Percentiles rank a stretch among this genome's conserved stretches.
Conservation (phyloP, 2,329 filamentous ascomycete species). For the Coniochaeta sp. region DNA sequence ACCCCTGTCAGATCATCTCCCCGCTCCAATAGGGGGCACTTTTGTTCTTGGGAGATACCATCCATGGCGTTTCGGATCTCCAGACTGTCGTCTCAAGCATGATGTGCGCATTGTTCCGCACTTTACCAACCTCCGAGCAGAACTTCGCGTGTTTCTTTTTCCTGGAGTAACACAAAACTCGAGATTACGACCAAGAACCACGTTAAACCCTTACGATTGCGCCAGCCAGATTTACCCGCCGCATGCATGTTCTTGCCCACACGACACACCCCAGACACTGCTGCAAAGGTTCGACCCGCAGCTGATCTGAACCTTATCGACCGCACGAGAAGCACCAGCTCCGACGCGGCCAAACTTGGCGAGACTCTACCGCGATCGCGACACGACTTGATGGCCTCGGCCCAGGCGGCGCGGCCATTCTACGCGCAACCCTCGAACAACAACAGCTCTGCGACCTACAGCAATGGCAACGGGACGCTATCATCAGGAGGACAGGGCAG, state of each 20-base stretch:
- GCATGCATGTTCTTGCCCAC: too few relatives aligned
- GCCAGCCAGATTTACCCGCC: neutral
- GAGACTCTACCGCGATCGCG: neutral
- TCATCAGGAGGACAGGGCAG: conserved; percentile 7
- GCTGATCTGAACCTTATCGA: neutral
- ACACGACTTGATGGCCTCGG: conserved; percentile 27
- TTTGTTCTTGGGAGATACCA: too few relatives aligned
- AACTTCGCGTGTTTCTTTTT: neutral
- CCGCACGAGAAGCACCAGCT: neutral
- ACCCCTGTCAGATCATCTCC: neutral
- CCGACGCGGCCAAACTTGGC: neutral
- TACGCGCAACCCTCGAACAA: conserved; percentile 27
- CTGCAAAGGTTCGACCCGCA: neutral
- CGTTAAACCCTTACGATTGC: neutral
- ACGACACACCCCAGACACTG: neutral
- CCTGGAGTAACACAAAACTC: neutral
- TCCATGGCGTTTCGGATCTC: neutral
- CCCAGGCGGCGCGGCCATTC: conserved; percentile 33
- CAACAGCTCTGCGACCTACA: conserved; percentile 22
- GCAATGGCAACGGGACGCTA: conserved; percentile 14
- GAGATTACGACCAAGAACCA: neutral
- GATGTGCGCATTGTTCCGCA: neutral
- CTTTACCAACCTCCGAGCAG: neutral
- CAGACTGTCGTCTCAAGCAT: neutral
- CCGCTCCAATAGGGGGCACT: conserved; percentile 1